Evolutionary conservation across 345 rosid genomes (phyloP).

Genomic region (Dimocarpus longan): DNA sequence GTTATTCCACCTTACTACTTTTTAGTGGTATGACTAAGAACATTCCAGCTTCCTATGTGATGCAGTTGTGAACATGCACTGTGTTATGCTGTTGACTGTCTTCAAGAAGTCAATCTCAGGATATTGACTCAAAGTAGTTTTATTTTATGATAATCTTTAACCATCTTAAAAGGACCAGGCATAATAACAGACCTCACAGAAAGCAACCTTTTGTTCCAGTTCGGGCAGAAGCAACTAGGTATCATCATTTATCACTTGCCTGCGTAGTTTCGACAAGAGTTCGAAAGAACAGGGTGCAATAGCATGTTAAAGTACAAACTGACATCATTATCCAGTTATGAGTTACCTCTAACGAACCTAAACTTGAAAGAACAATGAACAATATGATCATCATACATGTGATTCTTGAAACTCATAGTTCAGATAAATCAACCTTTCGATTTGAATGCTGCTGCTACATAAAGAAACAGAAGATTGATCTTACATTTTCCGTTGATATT

Average conservation of each 20-base stretch:
- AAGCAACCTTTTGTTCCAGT: neutral
- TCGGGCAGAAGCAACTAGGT: neutral
- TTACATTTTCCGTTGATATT: conserved; percentile 86
- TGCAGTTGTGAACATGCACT: neutral
- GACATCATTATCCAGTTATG: neutral
- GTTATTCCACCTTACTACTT: neutral
- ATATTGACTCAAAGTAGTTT: neutral
- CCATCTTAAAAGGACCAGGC: neutral
- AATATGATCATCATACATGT: neutral
- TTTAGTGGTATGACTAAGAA: neutral
- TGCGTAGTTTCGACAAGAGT: no score
- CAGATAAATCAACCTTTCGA: neutral
- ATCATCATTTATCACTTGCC: neutral
- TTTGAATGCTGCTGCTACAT: neutral
- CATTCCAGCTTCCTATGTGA: conserved; percentile 1
- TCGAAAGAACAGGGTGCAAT: neutral
- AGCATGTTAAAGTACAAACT: neutral
- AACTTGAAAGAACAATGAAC: conserved; percentile 4
- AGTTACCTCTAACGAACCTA: neutral
- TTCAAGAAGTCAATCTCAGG: conserved; percentile 12
- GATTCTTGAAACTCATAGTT: conserved; percentile 18
- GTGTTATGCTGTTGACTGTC: neutral
- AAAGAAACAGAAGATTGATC: conserved; percentile 20
- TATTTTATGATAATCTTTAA: neutral
- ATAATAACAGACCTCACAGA: neutral